Base-by-base conservation (phyloP, 495 filamentous ascomycete genomes). In the Podospora pseudocomata region DNA sequence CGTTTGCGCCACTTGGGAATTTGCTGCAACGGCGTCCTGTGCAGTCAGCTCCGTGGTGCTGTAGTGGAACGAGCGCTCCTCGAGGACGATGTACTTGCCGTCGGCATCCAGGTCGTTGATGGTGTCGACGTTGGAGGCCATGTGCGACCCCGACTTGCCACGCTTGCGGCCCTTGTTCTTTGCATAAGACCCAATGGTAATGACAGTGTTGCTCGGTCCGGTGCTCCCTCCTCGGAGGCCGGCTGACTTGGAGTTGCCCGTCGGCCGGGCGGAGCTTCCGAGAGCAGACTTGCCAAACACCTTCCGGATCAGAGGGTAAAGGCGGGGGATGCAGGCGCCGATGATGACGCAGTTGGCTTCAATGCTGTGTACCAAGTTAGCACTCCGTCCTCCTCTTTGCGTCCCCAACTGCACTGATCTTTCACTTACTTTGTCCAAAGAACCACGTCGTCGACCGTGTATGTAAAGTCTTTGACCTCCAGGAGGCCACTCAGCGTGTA, bases 391-490 rank as follows among this genome's bases (percentile, higher is more conserved):
- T 26, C 9, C 11, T 4, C 23, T 23, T 23, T 23, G 23, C 23
- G 23, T 27, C 1, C 5, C 59, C 16, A 57, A 16, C 5, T 49
- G 16, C 6, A 5, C 7, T 53, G 26, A 2, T 34, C 15, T 16
- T 39, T n/a, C 9, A 19, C 68, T 69, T 30, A 75, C 73, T 73
- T 75, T 11, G 73, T 75, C 73, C 69, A 73, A 26, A 75, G 44
- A 2, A 75, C 64, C 4, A 75, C 65, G 30, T 72, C 67, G 44
- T 73, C 71, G 20, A 70, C 71, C 4, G 67, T 61, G n/a, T 67
- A 75, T 16, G 73, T 75, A 53, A 69, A 75, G 59, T 75, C 73
- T 2, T 30, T 16, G 3, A 70, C 34, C 5, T 58, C n/a, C 32
- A 71, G 66, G 0, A 70, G 39, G 18, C 64, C 67, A 1, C 23